Percentiles rank a stretch among this genome's conserved stretches.
Evolutionary conservation across 305 asterid genomes (phyloP).

Genomic region (Nicotiana rustica): DNA sequence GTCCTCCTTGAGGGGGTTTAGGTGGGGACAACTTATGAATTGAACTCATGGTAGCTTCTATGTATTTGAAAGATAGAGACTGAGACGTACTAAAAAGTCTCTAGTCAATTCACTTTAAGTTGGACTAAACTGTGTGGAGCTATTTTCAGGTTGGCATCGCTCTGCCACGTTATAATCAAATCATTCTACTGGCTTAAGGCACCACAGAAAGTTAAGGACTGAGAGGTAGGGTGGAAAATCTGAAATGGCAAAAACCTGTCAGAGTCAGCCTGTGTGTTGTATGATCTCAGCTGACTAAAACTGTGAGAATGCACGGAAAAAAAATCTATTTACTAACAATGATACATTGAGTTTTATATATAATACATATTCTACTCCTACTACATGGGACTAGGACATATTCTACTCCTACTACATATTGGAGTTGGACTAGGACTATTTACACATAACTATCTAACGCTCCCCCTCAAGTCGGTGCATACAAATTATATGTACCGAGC

Average conservation of each 20-base stretch:
- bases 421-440: too few relatives aligned
- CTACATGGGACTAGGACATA: too few relatives aligned
- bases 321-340: too few relatives aligned
- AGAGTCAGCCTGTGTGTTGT: background rate
- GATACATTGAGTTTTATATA: too few relatives aligned
- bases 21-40: background rate
- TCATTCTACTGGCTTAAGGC: constrained; percentile 18
- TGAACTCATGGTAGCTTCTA: background rate
- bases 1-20: background rate
- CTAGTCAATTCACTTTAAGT: background rate
- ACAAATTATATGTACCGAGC: too few relatives aligned
- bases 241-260: background rate
- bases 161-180: background rate
- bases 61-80: constrained; percentile 8
- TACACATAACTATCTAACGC: too few relatives aligned
- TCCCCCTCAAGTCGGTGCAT: too few relatives aligned
- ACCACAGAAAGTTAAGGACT: background rate
- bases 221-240: background rate
- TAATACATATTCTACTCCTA: too few relatives aligned
- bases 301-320: too few relatives aligned
- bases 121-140: background rate
- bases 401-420: too few relatives aligned
- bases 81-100: background rate
- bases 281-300: background rate
- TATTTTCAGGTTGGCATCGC: constrained; percentile 26